These are phyloP conservation scores for Fraxinus greggii DNA, from an alignment of 305 asterid species.

Conservation along the genomic window DNA sequence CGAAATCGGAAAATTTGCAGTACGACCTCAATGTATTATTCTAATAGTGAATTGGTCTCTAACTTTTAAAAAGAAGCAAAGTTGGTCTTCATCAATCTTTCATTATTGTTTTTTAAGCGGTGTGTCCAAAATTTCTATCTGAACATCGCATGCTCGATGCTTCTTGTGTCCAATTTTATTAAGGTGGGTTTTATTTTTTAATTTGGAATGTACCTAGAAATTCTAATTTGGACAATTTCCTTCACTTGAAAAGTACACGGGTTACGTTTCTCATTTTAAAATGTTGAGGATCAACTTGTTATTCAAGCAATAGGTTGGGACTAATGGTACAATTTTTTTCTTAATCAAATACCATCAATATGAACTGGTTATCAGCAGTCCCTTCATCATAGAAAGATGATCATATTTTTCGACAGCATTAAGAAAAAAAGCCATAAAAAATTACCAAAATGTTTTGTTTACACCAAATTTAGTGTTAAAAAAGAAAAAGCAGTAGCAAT, in stretches of 20 bases:
- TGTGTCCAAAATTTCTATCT: background rate
- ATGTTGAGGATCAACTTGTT: background rate
- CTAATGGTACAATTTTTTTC: background rate
- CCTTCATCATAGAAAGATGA: background rate
- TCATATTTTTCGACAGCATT: background rate
- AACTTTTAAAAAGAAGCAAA: background rate
- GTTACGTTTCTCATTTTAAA: background rate
- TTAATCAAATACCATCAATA: background rate
- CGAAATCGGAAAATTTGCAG: background rate
- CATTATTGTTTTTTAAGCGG: background rate
- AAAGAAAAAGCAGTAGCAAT: slow-evolving; percentile 3
- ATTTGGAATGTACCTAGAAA: background rate
- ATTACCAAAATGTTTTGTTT: slow-evolving; percentile 27
- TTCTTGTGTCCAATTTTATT: background rate
- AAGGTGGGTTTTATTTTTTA: no score
- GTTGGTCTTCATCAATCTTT: background rate
- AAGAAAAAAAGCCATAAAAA: background rate
- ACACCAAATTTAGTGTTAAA: background rate
- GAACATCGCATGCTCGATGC: background rate
- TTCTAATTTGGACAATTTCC: no score
- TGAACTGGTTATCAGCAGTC: background rate
- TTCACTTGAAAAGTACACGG: background rate
- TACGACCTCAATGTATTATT: background rate
- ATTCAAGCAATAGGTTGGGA: background rate
- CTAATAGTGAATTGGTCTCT: background rate